These are phyloP conservation scores for Aspergillus fumigatus DNA, from an alignment of 2,329 filamentous ascomycete species.

Conservation along the genomic window DNA sequence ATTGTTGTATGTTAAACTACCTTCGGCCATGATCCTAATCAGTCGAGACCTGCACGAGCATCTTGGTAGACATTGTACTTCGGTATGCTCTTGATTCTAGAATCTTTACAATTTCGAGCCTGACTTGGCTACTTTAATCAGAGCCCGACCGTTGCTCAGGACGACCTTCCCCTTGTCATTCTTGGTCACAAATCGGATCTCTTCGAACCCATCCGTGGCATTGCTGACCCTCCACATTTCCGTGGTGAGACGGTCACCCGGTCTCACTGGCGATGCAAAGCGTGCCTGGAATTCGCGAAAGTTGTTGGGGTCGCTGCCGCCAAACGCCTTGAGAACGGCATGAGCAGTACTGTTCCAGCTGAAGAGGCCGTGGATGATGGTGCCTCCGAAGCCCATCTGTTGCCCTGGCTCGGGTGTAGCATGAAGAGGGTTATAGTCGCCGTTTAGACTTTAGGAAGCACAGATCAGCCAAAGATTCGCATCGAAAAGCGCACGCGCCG, in stretches of 20 bases:
- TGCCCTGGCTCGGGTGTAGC: slow-evolving; percentile 77
- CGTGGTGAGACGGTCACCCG: slow-evolving; percentile 75
- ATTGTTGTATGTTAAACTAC: neutral
- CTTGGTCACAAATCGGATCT: slow-evolving; percentile 73
- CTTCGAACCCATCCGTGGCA: slow-evolving; percentile 62
- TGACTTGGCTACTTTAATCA: slow-evolving; percentile 59
- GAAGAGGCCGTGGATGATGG: slow-evolving; percentile 85
- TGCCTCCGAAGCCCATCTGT: slow-evolving; percentile 87
- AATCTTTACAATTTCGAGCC: neutral
- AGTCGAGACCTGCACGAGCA: neutral
- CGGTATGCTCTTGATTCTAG: neutral
- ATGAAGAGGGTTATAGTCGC: slow-evolving; percentile 92
- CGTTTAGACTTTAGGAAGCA: slow-evolving; percentile 62
- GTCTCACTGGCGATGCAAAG: slow-evolving; percentile 79
- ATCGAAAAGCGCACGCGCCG: neutral
- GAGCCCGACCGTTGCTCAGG: slow-evolving; percentile 77
- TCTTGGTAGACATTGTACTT: neutral
- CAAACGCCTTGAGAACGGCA: slow-evolving; percentile 66
- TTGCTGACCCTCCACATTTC: slow-evolving; percentile 76
- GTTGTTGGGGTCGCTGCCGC: slow-evolving; percentile 72
- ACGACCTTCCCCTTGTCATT: slow-evolving; percentile 79
- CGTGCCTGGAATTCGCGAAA: slow-evolving; percentile 84
- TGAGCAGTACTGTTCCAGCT: slow-evolving; percentile 79
- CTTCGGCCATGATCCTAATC: neutral
- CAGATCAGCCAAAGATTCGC: slow-evolving; percentile 1